These are phyloP conservation scores for Amorphotheca resinae DNA, from an alignment of 495 filamentous ascomycete genomes.

Conservation along the genomic window DNA sequence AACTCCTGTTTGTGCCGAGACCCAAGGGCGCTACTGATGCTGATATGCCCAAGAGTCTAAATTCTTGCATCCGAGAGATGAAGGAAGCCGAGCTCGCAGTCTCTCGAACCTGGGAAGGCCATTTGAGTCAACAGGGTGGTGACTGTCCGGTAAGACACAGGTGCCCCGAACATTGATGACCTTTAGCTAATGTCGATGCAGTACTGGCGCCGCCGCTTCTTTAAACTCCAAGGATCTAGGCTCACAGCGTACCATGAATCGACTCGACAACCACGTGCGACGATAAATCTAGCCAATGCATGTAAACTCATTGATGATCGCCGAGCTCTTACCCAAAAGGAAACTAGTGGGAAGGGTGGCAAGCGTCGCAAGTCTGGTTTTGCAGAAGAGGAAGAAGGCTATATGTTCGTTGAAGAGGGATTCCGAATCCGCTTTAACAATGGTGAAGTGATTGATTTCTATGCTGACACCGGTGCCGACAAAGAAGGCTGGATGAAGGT, in stretches of 20 bases:
- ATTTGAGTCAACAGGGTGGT: slow-evolving; percentile 89
- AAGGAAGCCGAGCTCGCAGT: slow-evolving; percentile 69
- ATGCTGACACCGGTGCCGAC: slow-evolving; percentile 71
- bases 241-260: slow-evolving; percentile 93
- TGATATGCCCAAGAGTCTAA: slow-evolving; percentile 99
- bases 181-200: slow-evolving; percentile 29
- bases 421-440: slow-evolving; percentile 98
- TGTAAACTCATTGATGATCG: slow-evolving; percentile 89
- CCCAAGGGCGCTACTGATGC: slow-evolving; percentile 81
- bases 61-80: slow-evolving; percentile 81
- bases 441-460: slow-evolving; percentile 96
- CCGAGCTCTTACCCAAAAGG: slow-evolving; percentile 65
- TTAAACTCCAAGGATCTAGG: slow-evolving; percentile 83
- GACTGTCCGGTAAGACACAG: slow-evolving; percentile 79
- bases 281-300: slow-evolving; percentile 91
- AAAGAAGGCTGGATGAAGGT: slow-evolving; percentile 94
- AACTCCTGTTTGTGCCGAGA: slow-evolving; percentile 86
- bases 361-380: slow-evolving; percentile 86
- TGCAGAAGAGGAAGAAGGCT: slow-evolving; percentile 96
- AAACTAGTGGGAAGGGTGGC: slow-evolving; percentile 59
- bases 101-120: slow-evolving; percentile 68
- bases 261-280: slow-evolving; percentile 87
- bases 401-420: slow-evolving; percentile 98
- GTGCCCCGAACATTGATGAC: slow-evolving; percentile 1
- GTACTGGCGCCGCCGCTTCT: slow-evolving; percentile 97